These are phyloP conservation scores for Citrus mangshanensis DNA, from an alignment of 345 rosid genomes.

Conservation along the genomic window DNA sequence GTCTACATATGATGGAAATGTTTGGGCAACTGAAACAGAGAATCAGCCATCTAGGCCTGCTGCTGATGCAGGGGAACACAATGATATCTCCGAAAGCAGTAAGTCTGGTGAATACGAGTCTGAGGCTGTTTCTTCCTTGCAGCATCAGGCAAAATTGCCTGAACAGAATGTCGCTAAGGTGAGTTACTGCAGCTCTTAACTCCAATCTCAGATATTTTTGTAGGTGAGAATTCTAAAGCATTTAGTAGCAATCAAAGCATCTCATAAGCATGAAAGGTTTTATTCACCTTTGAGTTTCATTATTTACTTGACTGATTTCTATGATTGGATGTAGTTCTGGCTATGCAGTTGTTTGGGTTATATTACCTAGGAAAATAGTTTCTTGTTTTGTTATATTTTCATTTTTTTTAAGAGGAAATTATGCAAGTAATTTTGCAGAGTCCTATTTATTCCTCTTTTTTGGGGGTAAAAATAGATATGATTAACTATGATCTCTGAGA, in stretches of 20 bases:
- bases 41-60: constrained; percentile 42
- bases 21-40: constrained; percentile 44
- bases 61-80: constrained; percentile 34
- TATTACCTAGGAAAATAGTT: neutral
- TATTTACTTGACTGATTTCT: neutral
- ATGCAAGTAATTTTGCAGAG: neutral
- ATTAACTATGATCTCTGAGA: neutral
- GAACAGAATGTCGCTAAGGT: constrained; percentile 49
- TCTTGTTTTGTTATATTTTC: neutral
- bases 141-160: constrained; percentile 29
- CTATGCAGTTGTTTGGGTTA: neutral
- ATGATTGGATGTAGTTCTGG: neutral
- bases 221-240: neutral
- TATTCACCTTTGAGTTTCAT: neutral
- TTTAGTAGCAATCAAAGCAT: neutral
- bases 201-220: neutral
- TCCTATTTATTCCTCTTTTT: neutral
- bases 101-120: constrained; percentile 47
- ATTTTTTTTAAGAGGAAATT: neutral
- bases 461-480: neutral
- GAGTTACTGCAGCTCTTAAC: constrained; percentile 16
- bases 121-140: constrained; percentile 34
- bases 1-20: constrained; percentile 35
- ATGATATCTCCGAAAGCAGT: constrained; percentile 39
- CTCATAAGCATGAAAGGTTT: neutral